Evolutionary conservation across 257 asterid genomes (phyloP), one percentile per base, ranked within the genome.

Genomic region (Nicotiana undulata): DNA sequence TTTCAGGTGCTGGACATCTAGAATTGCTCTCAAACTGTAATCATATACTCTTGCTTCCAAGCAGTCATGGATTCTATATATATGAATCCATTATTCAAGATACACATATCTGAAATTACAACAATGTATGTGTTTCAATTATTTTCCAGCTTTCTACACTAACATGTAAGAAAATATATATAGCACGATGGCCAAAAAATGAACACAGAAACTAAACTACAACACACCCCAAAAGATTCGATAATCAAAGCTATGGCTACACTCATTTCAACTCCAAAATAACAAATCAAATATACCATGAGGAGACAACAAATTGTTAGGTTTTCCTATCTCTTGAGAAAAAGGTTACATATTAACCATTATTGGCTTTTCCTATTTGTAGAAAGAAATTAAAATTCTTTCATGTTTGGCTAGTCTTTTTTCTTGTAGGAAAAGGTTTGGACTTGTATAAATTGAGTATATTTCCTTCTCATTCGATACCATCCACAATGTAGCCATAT

Each of bases 1-100:
- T 94, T 94, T 80, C 90, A 81, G 81, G 86, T 94, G 82, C 58
- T 94, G 70, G 97, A 93, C 46, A 91, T 91, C 82, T 93, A 82
- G 86, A 24, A 26, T 28, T 44, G 65, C 10, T 18, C 49, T 15
- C 22, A 65, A 18, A 18, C 15, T 26, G 29, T 40, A 26, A 26
- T 26, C 28, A 26, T 26, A 26, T 26, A 26, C 1, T 26, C 28
- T 26, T 26, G 28, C 28, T 26, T 26, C 28, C 28, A 26, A 26
- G 28, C 28, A 26, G 56, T 51, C n/a, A 52, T 52, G 12, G 52
- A 68, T 37, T 66, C 52, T 34, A 9, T 34, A 32, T 66, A 66
- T 66, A 66, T 9, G 37, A 40, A 40, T 40, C 8, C 46, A 40
- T 40, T 1, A 37, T 8, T 40, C 11, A 40, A 40, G 8, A 7